Evolutionary conservation across 1,284 basidiomycete species (phyloP).

Genomic region (Gymnopus androsaceus): DNA sequence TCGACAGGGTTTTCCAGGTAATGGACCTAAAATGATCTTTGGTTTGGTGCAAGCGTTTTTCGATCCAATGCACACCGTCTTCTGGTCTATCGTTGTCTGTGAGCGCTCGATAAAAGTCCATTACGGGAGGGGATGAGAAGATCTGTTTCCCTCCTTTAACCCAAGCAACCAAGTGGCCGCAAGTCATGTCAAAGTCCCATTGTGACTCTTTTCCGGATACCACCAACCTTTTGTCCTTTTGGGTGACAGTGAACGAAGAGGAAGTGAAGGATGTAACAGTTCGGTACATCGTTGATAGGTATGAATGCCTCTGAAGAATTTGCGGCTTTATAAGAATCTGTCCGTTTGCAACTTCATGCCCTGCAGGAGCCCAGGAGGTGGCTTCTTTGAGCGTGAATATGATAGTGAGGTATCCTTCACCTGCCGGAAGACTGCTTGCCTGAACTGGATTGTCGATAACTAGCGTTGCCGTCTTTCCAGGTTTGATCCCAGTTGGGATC

Average conservation of each 20-base stretch:
- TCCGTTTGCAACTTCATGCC: slow-evolving; percentile 16
- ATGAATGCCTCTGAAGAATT: not conserved
- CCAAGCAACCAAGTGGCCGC: slow-evolving; percentile 9
- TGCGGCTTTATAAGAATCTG: slow-evolving; percentile 8
- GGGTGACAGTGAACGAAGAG: not conserved
- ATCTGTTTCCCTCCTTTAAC: slow-evolving; percentile 9
- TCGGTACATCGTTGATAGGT: slow-evolving; percentile 7
- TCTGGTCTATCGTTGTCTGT: slow-evolving; percentile 15
- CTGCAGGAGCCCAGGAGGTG: slow-evolving; percentile 10
- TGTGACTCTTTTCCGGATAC: not conserved
- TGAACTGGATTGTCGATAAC: not conserved
- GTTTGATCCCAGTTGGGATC: slow-evolving; percentile 7
- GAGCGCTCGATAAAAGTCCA: slow-evolving; percentile 15
- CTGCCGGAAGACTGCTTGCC: not conserved
- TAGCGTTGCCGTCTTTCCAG: slow-evolving; percentile 3
- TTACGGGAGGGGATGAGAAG: slow-evolving; percentile 4
- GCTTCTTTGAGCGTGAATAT: slow-evolving; percentile 3
- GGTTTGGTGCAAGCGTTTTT: slow-evolving; percentile 14
- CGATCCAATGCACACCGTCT: slow-evolving; percentile 14
- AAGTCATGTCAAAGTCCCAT: slow-evolving; percentile 14
- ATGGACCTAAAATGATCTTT: slow-evolving; percentile 10
- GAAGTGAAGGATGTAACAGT: not conserved
- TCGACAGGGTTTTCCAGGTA: slow-evolving; percentile 3
- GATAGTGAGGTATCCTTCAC: slow-evolving; percentile 10
- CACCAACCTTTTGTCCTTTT: not conserved